These are phyloP conservation scores for Aureobasidium sp. DNA, from an alignment of 2,329 filamentous ascomycete genomes.

Conservation along the genomic window DNA sequence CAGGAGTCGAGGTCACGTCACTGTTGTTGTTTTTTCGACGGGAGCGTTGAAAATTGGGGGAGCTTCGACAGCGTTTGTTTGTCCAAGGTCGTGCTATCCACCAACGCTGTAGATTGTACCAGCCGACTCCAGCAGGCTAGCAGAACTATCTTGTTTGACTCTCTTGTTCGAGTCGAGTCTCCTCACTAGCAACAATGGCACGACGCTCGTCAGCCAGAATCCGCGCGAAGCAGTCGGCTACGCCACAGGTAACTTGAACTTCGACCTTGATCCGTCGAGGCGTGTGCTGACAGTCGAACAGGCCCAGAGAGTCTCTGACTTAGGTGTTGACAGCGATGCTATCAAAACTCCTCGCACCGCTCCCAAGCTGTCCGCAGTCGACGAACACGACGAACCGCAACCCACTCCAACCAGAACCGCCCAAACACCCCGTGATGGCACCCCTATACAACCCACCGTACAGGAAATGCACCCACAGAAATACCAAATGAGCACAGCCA, in stretches of 20 bases:
- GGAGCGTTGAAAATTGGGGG: background rate
- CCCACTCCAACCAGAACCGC: constrained; percentile 22
- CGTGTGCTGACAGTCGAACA: background rate
- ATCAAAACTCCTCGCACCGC: constrained; percentile 27
- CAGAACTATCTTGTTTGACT: background rate
- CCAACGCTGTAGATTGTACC: constrained; percentile 1
- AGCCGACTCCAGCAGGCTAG: background rate
- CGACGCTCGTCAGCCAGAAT: constrained; percentile 29
- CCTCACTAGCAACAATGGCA: constrained; percentile 22
- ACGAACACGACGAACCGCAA: constrained; percentile 38
- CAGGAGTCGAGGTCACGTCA: background rate
- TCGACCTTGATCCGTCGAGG: background rate
- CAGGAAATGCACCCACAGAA: constrained; percentile 91
- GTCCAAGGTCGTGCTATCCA: background rate
- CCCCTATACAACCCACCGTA: constrained; percentile 60
- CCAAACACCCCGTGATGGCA: constrained; percentile 53
- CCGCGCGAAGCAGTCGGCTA: constrained; percentile 24
- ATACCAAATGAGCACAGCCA: constrained; percentile 65
- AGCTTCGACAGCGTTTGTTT: background rate
- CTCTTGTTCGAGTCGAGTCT: background rate
- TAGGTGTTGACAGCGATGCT: constrained; percentile 25
- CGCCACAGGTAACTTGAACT: constrained; percentile 18
- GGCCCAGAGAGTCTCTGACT: constrained; percentile 26
- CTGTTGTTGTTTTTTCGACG: background rate
- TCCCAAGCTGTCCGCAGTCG: constrained; percentile 37